These are phyloP conservation scores for Adansonia rubrostipa DNA, from an alignment of 441 rosid species.

Conservation along the genomic window DNA sequence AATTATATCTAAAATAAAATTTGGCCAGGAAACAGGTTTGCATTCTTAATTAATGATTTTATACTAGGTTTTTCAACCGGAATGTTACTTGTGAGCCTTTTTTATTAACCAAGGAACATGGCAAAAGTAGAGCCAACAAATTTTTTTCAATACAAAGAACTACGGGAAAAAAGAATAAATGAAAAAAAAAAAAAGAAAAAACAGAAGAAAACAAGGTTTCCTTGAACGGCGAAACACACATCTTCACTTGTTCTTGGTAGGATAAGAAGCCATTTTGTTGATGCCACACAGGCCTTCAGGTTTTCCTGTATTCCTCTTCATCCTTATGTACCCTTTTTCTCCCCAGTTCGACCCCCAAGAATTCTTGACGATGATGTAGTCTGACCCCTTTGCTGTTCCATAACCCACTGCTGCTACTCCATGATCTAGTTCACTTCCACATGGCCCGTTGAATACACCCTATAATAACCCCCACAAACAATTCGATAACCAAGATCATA, in stretches of 20 bases:
- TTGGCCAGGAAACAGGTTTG: no score
- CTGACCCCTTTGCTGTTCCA: conserved; percentile 70
- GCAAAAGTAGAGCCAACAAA: not conserved
- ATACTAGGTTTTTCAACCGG: not conserved
- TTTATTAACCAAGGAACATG: not conserved
- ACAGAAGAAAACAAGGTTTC: not conserved
- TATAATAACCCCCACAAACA: conserved; percentile 31
- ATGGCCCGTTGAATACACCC: conserved; percentile 85
- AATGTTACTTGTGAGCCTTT: not conserved
- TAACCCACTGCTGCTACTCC: conserved; percentile 96
- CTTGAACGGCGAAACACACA: conserved; percentile 5
- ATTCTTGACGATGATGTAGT: conserved; percentile 81
- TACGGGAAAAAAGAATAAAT: not conserved
- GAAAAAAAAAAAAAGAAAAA: not conserved
- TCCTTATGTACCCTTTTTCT: conserved; percentile 81
- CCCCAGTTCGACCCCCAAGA: conserved; percentile 77
- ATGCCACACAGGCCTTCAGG: conserved; percentile 83
- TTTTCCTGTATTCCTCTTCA: conserved; percentile 87
- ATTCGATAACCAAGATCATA: not conserved
- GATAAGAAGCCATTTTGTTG: conserved; percentile 93
- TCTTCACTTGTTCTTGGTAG: conserved; percentile 61
- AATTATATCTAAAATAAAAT: no score
- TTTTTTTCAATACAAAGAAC: not conserved
- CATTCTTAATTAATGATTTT: no score
- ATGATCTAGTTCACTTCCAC: conserved; percentile 81